phyloP scores from a whole-genome alignment of 495 filamentous ascomycete species.

The Monascus purpureus region DNA sequence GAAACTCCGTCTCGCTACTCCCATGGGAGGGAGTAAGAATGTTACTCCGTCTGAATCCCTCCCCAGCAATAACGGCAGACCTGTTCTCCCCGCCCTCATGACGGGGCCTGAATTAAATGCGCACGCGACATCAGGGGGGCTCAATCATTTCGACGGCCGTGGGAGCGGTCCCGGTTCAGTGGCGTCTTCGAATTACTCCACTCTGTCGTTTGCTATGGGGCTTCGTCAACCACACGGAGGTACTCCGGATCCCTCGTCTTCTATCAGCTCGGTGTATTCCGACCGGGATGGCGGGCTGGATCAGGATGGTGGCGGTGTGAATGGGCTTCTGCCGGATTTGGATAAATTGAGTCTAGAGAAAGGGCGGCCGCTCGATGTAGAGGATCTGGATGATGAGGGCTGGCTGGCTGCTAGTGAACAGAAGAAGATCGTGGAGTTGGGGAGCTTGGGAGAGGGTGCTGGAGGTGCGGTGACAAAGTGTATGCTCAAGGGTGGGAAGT shows the following conservation, averaged over 20 bases:
- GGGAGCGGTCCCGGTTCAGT: slow-evolving; percentile 66
- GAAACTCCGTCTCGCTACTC: slow-evolving; percentile 66
- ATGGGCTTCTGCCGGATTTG: slow-evolving; percentile 52
- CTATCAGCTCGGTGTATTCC: slow-evolving; percentile 72
- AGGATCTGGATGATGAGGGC: slow-evolving; percentile 85
- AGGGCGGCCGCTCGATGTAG: slow-evolving; percentile 71
- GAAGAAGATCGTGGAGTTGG: slow-evolving; percentile 74
- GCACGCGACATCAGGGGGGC: slow-evolving; percentile 63
- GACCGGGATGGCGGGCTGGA: slow-evolving; percentile 51
- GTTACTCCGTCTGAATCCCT: slow-evolving; percentile 46
- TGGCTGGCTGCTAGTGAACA: slow-evolving; percentile 88
- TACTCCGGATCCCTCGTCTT: slow-evolving; percentile 76
- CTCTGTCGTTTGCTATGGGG: slow-evolving; percentile 57
- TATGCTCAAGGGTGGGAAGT: slow-evolving; percentile 78
- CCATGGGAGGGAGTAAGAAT: slow-evolving; percentile 55
- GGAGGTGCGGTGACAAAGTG: slow-evolving; percentile 91
- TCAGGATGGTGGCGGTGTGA: slow-evolving; percentile 50
- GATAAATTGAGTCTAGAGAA: slow-evolving; percentile 65
- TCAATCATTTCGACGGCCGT: slow-evolving; percentile 56
- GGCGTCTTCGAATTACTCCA: slow-evolving; percentile 69
- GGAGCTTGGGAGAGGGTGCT: slow-evolving; percentile 85
- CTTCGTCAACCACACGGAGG: slow-evolving; percentile 43
- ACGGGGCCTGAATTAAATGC: slow-evolving; percentile 46
- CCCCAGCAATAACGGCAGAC: slow-evolving; percentile 34
- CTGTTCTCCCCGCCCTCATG: slow-evolving; percentile 32